Evolutionary conservation across 2,329 filamentous ascomycete species (phyloP).

Genomic region (Colletotrichum lindemuthianum): DNA sequence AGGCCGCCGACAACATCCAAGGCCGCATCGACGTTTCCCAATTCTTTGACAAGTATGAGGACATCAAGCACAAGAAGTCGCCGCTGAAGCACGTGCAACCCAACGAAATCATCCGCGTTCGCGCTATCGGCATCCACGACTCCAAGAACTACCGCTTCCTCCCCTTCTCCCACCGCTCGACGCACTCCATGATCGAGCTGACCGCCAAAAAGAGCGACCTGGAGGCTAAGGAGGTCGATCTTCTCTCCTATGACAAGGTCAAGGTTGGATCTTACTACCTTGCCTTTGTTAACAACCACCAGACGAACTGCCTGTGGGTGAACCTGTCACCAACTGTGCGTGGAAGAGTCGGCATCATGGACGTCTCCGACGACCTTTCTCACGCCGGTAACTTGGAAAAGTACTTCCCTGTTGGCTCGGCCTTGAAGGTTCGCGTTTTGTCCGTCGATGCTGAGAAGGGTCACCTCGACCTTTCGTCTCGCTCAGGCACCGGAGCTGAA

Average conservation of each 20-base stretch:
- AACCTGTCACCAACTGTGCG: slow-evolving; percentile 89
- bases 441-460: slow-evolving; percentile 77
- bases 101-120: slow-evolving; percentile 77
- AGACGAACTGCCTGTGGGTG: slow-evolving; percentile 84
- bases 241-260: slow-evolving; percentile 78
- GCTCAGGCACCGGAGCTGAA: slow-evolving; percentile 65
- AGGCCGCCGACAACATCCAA: slow-evolving; percentile 85
- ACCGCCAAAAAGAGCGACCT: slow-evolving; percentile 80
- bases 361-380: slow-evolving; percentile 88
- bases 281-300: slow-evolving; percentile 92
- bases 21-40: slow-evolving; percentile 95
- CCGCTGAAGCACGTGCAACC: slow-evolving; percentile 80
- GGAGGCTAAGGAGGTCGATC: slow-evolving; percentile 53
- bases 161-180: slow-evolving; percentile 85
- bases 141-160: slow-evolving; percentile 91
- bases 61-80: slow-evolving; percentile 83
- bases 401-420: slow-evolving; percentile 91
- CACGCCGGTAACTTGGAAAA: slow-evolving; percentile 78
- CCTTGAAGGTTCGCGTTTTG: slow-evolving; percentile 82
- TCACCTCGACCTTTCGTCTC: slow-evolving; percentile 85
- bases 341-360: slow-evolving; percentile 83
- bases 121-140: slow-evolving; percentile 88
- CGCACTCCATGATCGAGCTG: slow-evolving; percentile 86
- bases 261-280: slow-evolving; percentile 76
- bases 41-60: slow-evolving; percentile 87